A percentile compares a stretch with the other conserved stretches of the same genome.
These are phyloP conservation scores for Syzygium syzygioides DNA, from an alignment of 441 rosid species.

Conservation along the genomic window DNA sequence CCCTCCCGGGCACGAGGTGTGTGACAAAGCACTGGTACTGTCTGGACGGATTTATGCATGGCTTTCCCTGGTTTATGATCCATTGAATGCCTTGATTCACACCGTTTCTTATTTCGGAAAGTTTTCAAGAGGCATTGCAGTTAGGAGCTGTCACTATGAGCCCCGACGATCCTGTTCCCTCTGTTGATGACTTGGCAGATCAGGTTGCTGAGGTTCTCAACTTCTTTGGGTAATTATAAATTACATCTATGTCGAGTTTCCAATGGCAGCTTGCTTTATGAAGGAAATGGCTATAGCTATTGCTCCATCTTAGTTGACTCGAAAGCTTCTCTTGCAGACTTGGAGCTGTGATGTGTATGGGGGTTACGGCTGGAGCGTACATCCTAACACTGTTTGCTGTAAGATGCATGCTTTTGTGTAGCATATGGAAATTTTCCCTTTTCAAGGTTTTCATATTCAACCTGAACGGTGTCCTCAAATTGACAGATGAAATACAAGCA, in stretches of 20 bases:
- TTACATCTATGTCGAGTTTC: neutral
- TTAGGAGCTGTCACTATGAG: conserved; percentile 8
- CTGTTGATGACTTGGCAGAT: conserved; percentile 13
- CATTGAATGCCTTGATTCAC: neutral
- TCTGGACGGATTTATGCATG: neutral
- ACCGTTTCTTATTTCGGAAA: conserved; percentile 8
- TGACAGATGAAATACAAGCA: conserved; percentile 42
- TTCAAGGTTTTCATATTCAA: neutral
- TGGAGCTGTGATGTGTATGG: conserved; percentile 14
- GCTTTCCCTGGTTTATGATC: neutral
- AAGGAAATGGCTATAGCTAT: neutral
- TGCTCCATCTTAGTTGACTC: neutral
- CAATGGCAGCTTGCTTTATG: neutral
- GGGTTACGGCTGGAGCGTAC: conserved; percentile 11
- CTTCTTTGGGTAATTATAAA: conserved; percentile 13
- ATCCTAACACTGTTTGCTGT: conserved; percentile 11
- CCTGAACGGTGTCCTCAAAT: neutral
- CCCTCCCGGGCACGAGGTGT: conserved; percentile 13
- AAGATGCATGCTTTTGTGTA: neutral
- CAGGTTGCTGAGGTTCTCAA: conserved; percentile 16
- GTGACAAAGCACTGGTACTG: neutral
- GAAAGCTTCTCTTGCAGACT: neutral
- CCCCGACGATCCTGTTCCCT: conserved; percentile 14
- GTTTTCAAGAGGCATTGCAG: conserved; percentile 14
- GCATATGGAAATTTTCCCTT: neutral